These are phyloP conservation scores for Zygoascus sp. DNA, from an alignment of 1,139 yeast genomes.

Conservation along the genomic window DNA sequence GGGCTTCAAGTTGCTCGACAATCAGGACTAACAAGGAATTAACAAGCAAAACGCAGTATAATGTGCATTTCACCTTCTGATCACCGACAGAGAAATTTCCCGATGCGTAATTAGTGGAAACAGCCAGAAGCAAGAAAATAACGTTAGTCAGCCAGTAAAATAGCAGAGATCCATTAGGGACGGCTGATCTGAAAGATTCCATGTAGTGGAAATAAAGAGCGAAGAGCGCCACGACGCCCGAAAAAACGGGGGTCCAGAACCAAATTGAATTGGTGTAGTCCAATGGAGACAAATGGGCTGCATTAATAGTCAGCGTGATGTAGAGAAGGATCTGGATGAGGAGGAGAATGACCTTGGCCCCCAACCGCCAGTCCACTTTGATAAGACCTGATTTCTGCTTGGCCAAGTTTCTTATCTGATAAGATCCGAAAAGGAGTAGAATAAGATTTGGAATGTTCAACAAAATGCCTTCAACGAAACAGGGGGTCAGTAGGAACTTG, in stretches of 20 bases:
- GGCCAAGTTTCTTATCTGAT: slow-evolving; percentile 38
- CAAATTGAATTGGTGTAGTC: slow-evolving; percentile 38
- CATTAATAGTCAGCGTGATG: slow-evolving; percentile 27
- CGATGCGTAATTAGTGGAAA: not conserved
- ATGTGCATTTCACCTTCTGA: slow-evolving; percentile 30
- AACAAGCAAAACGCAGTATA: slow-evolving; percentile 45
- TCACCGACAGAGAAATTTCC: slow-evolving; percentile 19
- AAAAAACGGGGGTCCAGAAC: slow-evolving; percentile 41
- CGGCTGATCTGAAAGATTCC: slow-evolving; percentile 59
- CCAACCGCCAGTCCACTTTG: slow-evolving; percentile 37
- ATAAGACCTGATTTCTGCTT: slow-evolving; percentile 29
- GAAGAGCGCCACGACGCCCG: slow-evolving; percentile 44
- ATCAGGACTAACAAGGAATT: slow-evolving; percentile 50
- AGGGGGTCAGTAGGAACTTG: slow-evolving; percentile 71
- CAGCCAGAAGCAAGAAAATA: slow-evolving; percentile 19
- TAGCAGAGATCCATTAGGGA: slow-evolving; percentile 66
- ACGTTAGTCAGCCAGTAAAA: slow-evolving; percentile 70
- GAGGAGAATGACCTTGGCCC: slow-evolving; percentile 35
- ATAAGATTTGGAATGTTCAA: slow-evolving; percentile 49
- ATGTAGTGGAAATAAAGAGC: slow-evolving; percentile 59
- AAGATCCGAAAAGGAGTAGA: slow-evolving; percentile 51
- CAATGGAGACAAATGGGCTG: slow-evolving; percentile 5
- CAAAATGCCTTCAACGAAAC: slow-evolving; percentile 72
- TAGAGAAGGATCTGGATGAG: slow-evolving; percentile 41
- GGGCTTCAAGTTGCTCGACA: slow-evolving; percentile 52